These are phyloP conservation scores for Aspergillus ochraceoroseus DNA, from an alignment of 2,329 filamentous ascomycete genomes.

Conservation along the genomic window DNA sequence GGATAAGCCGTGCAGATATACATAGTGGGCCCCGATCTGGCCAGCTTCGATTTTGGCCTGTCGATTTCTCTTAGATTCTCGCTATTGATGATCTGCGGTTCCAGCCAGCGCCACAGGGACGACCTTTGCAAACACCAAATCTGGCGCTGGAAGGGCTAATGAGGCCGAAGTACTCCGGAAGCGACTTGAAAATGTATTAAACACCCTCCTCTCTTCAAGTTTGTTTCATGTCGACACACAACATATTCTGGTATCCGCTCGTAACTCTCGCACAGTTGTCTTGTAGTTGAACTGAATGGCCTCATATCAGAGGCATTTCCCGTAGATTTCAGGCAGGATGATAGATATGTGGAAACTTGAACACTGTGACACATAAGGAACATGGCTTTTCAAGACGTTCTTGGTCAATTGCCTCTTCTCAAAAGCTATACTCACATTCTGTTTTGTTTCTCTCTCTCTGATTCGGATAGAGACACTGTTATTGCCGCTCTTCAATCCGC, in stretches of 20 bases:
- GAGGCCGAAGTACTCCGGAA: too few relatives aligned
- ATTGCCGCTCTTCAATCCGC: conserved; percentile 13
- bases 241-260: neutral
- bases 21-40: neutral
- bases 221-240: neutral
- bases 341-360: too few relatives aligned
- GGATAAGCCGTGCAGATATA: neutral
- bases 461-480: conserved; percentile 3
- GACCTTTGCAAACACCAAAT: neutral
- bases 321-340: too few relatives aligned
- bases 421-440: conserved; percentile 23
- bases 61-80: neutral
- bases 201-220: neutral
- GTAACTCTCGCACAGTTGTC: neutral
- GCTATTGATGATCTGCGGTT: conserved; percentile 3
- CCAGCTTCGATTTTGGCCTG: neutral
- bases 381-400: conserved; percentile 17
- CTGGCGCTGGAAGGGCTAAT: neutral
- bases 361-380: too few relatives aligned
- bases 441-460: conserved; percentile 18
- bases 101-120: neutral
- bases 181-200: conserved; percentile 2
- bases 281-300: too few relatives aligned
- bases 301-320: too few relatives aligned
- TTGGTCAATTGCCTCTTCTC: conserved; percentile 23